Percentiles rank a stretch among this genome's conserved stretches.
phyloP scores from a whole-genome alignment of 306 rosid genomes.

The Trifolium dubium region DNA sequence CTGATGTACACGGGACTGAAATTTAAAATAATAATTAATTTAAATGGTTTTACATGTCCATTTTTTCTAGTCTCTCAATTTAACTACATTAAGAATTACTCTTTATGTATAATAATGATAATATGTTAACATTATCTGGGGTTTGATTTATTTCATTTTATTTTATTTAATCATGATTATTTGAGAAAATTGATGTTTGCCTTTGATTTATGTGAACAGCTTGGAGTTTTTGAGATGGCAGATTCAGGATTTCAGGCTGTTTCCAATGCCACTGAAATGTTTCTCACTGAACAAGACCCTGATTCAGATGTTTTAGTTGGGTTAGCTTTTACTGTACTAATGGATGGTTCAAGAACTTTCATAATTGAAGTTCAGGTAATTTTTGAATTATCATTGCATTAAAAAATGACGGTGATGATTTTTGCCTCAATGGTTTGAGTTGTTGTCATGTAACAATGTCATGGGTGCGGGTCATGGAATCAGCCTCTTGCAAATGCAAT shows the following conservation, averaged over 20 bases:
- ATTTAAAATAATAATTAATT: background rate
- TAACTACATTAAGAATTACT: conserved; percentile 6
- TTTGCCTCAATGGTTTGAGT: conserved; percentile 5
- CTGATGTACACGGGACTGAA: conserved; percentile 21
- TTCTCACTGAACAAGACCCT: conserved; percentile 67
- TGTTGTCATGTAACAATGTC: background rate
- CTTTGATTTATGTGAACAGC: conserved; percentile 58
- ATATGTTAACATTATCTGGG: conserved; percentile 8
- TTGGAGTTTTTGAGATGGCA: conserved; percentile 94
- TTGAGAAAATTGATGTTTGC: conserved; percentile 24
- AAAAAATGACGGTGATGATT: background rate
- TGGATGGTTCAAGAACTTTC: conserved; percentile 94
- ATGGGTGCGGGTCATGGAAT: background rate
- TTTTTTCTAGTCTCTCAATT: background rate
- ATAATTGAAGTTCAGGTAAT: conserved; percentile 91
- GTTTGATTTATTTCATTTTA: conserved; percentile 14
- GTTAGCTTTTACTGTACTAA: conserved; percentile 78
- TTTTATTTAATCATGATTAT: conserved; percentile 28
- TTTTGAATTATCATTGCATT: conserved; percentile 14
- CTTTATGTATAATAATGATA: conserved; percentile 21
- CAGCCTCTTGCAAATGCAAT: conserved; percentile 20
- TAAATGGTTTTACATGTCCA: conserved; percentile 28
- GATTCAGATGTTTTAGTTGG: conserved; percentile 83
- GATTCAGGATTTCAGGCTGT: conserved; percentile 73
- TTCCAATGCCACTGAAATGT: conserved; percentile 79